These are phyloP conservation scores for Zygosaccharomyces lentus DNA, from an alignment of 805 yeast genomes.

Conservation along the genomic window DNA sequence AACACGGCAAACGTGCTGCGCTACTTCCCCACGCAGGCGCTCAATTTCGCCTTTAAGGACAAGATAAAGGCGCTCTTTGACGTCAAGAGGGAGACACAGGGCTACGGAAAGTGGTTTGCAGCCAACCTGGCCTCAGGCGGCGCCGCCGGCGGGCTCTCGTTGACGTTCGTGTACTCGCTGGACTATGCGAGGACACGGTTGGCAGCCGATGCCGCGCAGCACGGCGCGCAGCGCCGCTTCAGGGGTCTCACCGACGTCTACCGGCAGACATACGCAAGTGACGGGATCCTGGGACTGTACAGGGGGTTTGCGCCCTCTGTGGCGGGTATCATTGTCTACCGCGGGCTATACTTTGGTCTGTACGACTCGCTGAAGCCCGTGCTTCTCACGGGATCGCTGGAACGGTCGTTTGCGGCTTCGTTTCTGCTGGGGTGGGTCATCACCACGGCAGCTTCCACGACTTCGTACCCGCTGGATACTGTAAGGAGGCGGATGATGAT, in stretches of 20 bases:
- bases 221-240: constrained; percentile 85
- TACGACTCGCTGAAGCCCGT: constrained; percentile 93
- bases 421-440: constrained; percentile 93
- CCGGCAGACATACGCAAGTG: constrained; percentile 86
- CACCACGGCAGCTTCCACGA: constrained; percentile 94
- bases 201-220: constrained; percentile 85
- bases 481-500: constrained; percentile 99
- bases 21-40: constrained; percentile 97
- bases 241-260: constrained; percentile 91
- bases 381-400: constrained; percentile 82
- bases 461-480: constrained; percentile 95
- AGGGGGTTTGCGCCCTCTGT: constrained; percentile 97
- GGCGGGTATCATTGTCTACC: constrained; percentile 89
- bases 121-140: constrained; percentile 98
- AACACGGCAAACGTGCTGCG: constrained; percentile 96
- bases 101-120: constrained; percentile 86
- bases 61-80: constrained; percentile 88
- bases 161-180: constrained; percentile 88
- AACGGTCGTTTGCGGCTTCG: constrained; percentile 86
- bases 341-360: constrained; percentile 95
- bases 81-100: constrained; percentile 73
- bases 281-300: constrained; percentile 94
- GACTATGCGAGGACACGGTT: constrained; percentile 97
- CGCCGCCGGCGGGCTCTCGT: constrained; percentile 92
- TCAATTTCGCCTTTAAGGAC: constrained; percentile 95